Evolutionary conservation across 768 basidiomycete species (phyloP).

Genomic region (Cytidiella melzeri): DNA sequence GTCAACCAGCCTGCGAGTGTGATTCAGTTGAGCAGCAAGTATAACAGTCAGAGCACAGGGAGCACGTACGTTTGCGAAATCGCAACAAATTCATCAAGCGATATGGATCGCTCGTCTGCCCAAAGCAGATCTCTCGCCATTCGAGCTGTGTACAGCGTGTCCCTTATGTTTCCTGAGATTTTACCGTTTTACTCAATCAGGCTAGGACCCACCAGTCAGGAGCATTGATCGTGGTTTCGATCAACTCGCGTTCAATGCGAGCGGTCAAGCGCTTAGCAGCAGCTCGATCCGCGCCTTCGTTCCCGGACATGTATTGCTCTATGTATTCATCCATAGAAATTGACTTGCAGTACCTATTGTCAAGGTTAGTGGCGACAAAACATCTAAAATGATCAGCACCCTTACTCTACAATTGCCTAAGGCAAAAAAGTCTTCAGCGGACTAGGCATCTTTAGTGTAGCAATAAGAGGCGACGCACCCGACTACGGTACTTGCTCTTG

Average conservation of each 20-base stretch:
- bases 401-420: slow-evolving; percentile 72
- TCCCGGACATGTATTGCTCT: slow-evolving; percentile 66
- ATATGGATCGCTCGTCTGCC: slow-evolving; percentile 72
- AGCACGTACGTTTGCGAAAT: slow-evolving; percentile 84
- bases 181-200: not conserved
- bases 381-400: slow-evolving; percentile 1
- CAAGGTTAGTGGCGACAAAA: slow-evolving; percentile 2
- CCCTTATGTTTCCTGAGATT: slow-evolving; percentile 44
- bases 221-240: slow-evolving; percentile 81
- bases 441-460: not conserved
- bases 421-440: not conserved
- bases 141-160: slow-evolving; percentile 81
- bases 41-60: not conserved
- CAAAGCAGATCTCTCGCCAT: slow-evolving; percentile 95
- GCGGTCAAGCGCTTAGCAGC: slow-evolving; percentile 87
- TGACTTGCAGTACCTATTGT: slow-evolving; percentile 70
- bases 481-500: slow-evolving; percentile 91
- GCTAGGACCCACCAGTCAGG: slow-evolving; percentile 74
- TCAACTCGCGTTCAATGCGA: slow-evolving; percentile 61
- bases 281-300: slow-evolving; percentile 61
- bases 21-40: not conserved
- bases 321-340: slow-evolving; percentile 71
- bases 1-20: slow-evolving; percentile 65
- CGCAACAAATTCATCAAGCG: slow-evolving; percentile 73
- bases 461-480: slow-evolving; percentile 43